Evolutionary conservation across 352 stramenopile genomes (phyloP).

Genomic region (Phytophthora idaei): DNA sequence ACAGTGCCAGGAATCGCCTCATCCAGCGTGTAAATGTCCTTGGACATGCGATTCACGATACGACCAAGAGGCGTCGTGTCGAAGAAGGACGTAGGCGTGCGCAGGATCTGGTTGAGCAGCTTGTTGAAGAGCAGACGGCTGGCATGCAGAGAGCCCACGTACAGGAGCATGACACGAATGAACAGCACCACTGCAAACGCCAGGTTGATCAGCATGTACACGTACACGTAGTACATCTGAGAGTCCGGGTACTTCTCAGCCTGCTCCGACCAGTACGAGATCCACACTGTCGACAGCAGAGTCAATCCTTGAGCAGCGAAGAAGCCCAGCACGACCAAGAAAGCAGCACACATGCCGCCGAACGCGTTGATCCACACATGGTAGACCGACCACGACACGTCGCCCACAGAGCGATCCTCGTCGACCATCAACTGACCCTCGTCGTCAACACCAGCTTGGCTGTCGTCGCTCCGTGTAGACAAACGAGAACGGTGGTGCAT

Average conservation of each 20-base stretch:
- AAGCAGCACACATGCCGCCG: conserved; percentile 51
- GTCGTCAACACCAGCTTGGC: conserved; percentile 33
- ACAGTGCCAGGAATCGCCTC: conserved; percentile 42
- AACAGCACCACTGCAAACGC: conserved; percentile 64
- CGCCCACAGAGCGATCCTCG: conserved; percentile 75
- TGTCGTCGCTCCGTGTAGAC: conserved; percentile 61
- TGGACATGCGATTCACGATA: conserved; percentile 73
- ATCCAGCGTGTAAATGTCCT: conserved; percentile 66
- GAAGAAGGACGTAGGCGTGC: conserved; percentile 52
- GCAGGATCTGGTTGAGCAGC: conserved; percentile 66
- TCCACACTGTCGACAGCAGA: conserved; percentile 82
- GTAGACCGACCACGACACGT: conserved; percentile 75
- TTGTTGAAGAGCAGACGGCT: conserved; percentile 64
- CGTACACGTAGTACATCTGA: conserved; percentile 81
- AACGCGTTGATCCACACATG: conserved; percentile 70
- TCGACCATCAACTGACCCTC: conserved; percentile 64
- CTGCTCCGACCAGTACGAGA: conserved; percentile 94
- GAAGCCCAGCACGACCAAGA: conserved; percentile 63
- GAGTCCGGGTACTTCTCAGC: conserved; percentile 53
- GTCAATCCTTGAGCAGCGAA: conserved; percentile 54
- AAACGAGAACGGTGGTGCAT: conserved; percentile 51
- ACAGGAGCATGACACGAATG: conserved; percentile 63
- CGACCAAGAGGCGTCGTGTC: conserved; percentile 69
- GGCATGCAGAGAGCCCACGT: conserved; percentile 64
- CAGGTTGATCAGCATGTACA: conserved; percentile 83